Conservation (phyloP, 768 basidiomycete species). For the Strobilomyces confusus region DNA sequence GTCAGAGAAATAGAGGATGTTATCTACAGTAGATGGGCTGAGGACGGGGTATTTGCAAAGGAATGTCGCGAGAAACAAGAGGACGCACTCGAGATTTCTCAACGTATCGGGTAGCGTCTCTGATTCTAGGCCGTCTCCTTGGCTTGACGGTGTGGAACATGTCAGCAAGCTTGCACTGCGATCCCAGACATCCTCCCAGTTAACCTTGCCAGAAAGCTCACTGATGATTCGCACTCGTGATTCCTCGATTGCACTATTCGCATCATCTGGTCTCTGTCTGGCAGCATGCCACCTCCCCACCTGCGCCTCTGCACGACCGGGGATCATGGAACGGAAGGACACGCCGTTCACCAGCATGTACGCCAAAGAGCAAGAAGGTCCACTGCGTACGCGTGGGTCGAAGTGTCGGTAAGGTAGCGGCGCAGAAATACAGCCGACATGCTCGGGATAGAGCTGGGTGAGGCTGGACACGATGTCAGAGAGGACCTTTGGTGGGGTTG, state of each 20-base stretch:
- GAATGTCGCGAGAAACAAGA: neutral
- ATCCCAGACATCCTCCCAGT: conserved; percentile 56
- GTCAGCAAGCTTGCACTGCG: conserved; percentile 13
- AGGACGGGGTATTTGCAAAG: neutral
- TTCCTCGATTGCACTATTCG: neutral
- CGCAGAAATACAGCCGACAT: conserved; percentile 63
- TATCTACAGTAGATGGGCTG: conserved; percentile 18
- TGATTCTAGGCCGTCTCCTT: neutral
- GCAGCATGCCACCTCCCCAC: conserved; percentile 72
- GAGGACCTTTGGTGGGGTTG: conserved; percentile 25
- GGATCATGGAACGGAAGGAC: conserved; percentile 61
- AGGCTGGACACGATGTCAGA: conserved; percentile 39
- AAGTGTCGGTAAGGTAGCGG: conserved; percentile 33
- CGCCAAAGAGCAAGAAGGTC: conserved; percentile 52
- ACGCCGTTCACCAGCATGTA: conserved; percentile 42
- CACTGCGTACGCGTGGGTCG: conserved; percentile 8
- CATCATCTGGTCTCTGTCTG: conserved; percentile 27
- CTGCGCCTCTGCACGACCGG: conserved; percentile 53
- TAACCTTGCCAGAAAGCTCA: conserved; percentile 18
- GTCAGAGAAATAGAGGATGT: conserved; percentile 55
- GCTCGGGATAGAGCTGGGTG: conserved; percentile 36
- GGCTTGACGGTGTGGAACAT: neutral
- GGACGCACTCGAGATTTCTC: conserved; percentile 26
- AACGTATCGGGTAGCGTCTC: conserved; percentile 38
- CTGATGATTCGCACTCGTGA: conserved; percentile 1